Percentiles rank a stretch among this genome's conserved stretches.
These are phyloP conservation scores for Cladophialophora immunda DNA, from an alignment of 2,329 filamentous ascomycete species.

Conservation along the genomic window DNA sequence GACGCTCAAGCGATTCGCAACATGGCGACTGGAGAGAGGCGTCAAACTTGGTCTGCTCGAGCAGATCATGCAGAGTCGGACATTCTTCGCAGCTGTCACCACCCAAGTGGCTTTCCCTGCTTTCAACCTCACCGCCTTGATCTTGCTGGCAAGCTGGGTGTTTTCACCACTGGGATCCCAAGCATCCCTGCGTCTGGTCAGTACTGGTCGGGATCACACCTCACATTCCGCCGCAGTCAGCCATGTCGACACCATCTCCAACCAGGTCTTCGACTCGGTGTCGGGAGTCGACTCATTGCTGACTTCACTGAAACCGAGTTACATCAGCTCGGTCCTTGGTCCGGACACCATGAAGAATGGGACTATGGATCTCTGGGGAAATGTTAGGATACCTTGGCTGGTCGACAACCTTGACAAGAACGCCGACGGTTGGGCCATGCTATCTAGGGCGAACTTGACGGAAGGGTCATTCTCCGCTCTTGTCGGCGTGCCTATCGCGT, in stretches of 20 bases:
- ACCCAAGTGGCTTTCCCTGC: slow-evolving; percentile 26
- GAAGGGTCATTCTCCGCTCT: slow-evolving; percentile 34
- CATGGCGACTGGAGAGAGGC: slow-evolving; percentile 35
- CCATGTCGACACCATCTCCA: slow-evolving; percentile 24
- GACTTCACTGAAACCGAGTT: slow-evolving; percentile 33
- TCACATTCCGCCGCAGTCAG: slow-evolving; percentile 14
- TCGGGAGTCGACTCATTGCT: slow-evolving; percentile 23
- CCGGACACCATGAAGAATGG: slow-evolving; percentile 28
- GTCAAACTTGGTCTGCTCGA: slow-evolving; percentile 36
- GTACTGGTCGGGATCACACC: slow-evolving; percentile 21
- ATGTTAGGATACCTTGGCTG: slow-evolving; percentile 39
- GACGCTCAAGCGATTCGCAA: slow-evolving; percentile 34
- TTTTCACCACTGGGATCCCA: slow-evolving; percentile 40
- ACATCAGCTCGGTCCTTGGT: slow-evolving; percentile 34
- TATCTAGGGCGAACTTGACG: slow-evolving; percentile 24
- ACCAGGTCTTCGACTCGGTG: slow-evolving; percentile 23
- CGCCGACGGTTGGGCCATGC: slow-evolving; percentile 32
- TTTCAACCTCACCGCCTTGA: slow-evolving; percentile 30
- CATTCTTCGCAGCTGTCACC: slow-evolving; percentile 35
- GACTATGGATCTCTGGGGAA: slow-evolving; percentile 37
- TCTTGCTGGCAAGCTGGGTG: slow-evolving; percentile 33
- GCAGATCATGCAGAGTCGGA: slow-evolving; percentile 38
- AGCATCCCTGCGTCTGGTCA: slow-evolving; percentile 33
- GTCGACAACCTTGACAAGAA: slow-evolving; percentile 5
- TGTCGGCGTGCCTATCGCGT: slow-evolving; percentile 32